Conservation (phyloP, 1,284 basidiomycete species). For the Austropuccinia psidii region DNA sequence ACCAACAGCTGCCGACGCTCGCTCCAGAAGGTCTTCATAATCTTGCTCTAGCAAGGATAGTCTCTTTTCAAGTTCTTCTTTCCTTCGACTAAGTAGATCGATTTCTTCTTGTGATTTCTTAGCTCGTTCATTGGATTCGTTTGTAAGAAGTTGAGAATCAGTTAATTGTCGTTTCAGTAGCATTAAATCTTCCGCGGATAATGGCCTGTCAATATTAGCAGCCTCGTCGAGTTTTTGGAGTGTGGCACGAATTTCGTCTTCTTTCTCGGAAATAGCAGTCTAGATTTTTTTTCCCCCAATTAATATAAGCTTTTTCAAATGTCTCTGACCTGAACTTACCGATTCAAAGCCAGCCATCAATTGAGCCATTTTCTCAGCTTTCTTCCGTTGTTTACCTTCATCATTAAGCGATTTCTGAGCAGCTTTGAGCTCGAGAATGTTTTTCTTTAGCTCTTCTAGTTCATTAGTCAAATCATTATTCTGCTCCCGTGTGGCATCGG, state of each 20-base stretch:
- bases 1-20: conserved; percentile 27
- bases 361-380: conserved; percentile 98
- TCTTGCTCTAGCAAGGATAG: conserved; percentile 76
- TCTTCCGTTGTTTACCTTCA: conserved; percentile 97
- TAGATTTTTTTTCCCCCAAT: conserved; percentile 53
- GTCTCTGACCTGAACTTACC: conserved; percentile 52
- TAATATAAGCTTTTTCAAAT: not conserved
- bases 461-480: conserved; percentile 78
- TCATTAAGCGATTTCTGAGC: conserved; percentile 74
- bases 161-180: conserved; percentile 74
- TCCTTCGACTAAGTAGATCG: conserved; percentile 70
- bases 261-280: conserved; percentile 83
- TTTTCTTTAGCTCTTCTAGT: conserved; percentile 69
- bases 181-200: conserved; percentile 66
- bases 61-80: conserved; percentile 79
- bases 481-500: conserved; percentile 93
- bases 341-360: conserved; percentile 99
- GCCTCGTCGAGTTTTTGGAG: conserved; percentile 68
- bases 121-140: conserved; percentile 82
- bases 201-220: conserved; percentile 56
- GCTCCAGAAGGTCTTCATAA: conserved; percentile 82
- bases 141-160: conserved; percentile 74
- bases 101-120: conserved; percentile 85
- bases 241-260: conserved; percentile 76
- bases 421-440: conserved; percentile 45